Conservation (phyloP, 176 grass and related monocot species). For the Aegilops longissima region DNA sequence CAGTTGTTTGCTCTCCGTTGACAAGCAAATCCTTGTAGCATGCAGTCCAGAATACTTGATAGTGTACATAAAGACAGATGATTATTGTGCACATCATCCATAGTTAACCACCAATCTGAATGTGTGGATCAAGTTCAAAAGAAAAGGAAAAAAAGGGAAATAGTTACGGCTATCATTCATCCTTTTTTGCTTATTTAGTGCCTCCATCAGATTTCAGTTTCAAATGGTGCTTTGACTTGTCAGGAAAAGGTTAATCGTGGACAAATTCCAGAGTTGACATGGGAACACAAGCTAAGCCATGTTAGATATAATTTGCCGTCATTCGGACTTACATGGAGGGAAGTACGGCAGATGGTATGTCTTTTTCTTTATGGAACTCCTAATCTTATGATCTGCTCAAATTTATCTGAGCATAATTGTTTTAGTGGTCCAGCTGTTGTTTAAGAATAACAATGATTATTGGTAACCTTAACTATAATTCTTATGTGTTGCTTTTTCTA, state of each 20-base stretch:
- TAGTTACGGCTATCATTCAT: neutral
- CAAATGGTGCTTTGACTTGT: constrained; percentile 23
- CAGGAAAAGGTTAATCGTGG: constrained; percentile 50
- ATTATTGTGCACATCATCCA: neutral
- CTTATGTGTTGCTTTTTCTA: constrained; percentile 11
- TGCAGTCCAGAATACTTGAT: neutral
- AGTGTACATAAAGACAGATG: neutral
- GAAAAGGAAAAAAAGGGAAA: neutral
- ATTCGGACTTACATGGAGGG: constrained; percentile 68
- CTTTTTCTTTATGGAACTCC: constrained; percentile 17
- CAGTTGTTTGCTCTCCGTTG: neutral
- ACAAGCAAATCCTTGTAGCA: neutral
- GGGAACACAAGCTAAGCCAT: constrained; percentile 62
- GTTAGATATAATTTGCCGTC: constrained; percentile 49
- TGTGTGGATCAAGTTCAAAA: neutral
- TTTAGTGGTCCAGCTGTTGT: neutral
- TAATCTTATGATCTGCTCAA: constrained; percentile 7
- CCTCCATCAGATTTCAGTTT: neutral
- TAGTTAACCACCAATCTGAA: constrained; percentile 15
- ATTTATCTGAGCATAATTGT: neutral
- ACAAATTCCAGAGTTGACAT: constrained; percentile 60
- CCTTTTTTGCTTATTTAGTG: neutral
- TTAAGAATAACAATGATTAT: constrained; percentile 29
- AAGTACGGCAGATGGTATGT: constrained; percentile 59
- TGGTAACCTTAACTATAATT: neutral